These are phyloP conservation scores for Boletus sp. DNA, from an alignment of 1,284 basidiomycete genomes.

Conservation along the genomic window DNA sequence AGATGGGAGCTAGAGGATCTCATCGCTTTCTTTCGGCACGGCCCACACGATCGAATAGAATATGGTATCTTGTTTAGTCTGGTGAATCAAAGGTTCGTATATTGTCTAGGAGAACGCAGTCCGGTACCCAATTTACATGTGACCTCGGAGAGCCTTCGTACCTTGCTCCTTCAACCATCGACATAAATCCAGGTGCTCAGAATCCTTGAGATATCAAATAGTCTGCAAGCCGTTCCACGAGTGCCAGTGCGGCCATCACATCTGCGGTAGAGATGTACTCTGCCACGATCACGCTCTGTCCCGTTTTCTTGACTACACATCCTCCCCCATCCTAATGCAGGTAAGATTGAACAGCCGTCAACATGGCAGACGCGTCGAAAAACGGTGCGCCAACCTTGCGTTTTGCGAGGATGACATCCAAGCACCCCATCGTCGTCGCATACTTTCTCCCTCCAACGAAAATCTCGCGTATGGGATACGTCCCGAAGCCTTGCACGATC, in stretches of 20 bases:
- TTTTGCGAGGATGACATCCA: constrained; percentile 34
- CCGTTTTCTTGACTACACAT: constrained; percentile 82
- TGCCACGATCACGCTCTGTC: constrained; percentile 83
- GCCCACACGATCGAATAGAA: too few species aligned
- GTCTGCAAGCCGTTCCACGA: constrained; percentile 80
- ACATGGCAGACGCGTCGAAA: too few species aligned
- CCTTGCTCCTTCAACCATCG: neutral
- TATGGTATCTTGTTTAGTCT: neutral
- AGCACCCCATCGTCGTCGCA: constrained; percentile 34
- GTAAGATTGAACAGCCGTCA: too few species aligned
- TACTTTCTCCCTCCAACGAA: constrained; percentile 29
- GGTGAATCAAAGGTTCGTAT: neutral
- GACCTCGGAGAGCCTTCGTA: neutral
- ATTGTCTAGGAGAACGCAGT: neutral
- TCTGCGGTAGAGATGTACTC: constrained; percentile 54
- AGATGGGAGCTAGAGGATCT: too few species aligned
- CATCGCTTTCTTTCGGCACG: too few species aligned
- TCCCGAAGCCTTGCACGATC: constrained; percentile 27
- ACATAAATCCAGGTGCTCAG: constrained; percentile 12
- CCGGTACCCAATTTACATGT: constrained; percentile 12
- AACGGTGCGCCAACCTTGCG: constrained; percentile 23
- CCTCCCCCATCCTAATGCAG: constrained; percentile 66
- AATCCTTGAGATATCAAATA: constrained; percentile 63
- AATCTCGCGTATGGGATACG: constrained; percentile 31
- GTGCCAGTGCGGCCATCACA: constrained; percentile 66